Base-by-base conservation (phyloP, 2,329 filamentous ascomycete genomes). In the Herpotrichia juniperi region DNA sequence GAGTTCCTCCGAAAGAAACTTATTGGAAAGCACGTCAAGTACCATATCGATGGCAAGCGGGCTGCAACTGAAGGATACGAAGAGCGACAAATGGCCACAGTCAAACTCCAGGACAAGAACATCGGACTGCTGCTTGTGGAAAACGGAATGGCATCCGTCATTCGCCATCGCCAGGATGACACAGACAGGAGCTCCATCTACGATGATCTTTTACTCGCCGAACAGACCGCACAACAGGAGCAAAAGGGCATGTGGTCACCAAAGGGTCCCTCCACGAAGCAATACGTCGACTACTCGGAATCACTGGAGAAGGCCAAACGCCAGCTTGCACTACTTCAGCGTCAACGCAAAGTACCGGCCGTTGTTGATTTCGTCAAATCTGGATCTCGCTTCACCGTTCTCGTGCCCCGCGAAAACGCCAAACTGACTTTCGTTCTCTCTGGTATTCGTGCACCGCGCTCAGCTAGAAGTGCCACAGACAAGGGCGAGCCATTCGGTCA, bases 321-420 rank as follows among this genome's bases (percentile, higher is more conserved):
- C 48, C 92, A 96, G 74, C 83, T 96, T 31, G 89, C 90, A 10
- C 87, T 91, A 19, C 83, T 99, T 26, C 90, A 94, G 56, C 86
- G 93, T 48, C 93, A 97, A 74, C 93, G 91, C 81, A 93, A 90
- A 75, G 88, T 97, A 3, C 92, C 94, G 7, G 94, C 90, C 10
- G 83, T 99, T 62, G 92, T 99, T 35, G 94, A 99, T 74, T 99
- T 96, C 74, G 94, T 96, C 80, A 97, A 97, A 78, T 90, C 92
- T n/a, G 94, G 90, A 25, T 96, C 93, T 34, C 86, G 94, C 61
- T 99, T 97, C 76, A 96, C 91, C 22, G 82, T 99, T 30, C 80
- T 99, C 9, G 86, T 99, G 43, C 93, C 94, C 42, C 88, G 93
- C 30, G 94, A 99, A 72, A 92, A 91, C 66, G 87, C 93, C 69